Base-by-base conservation (phyloP, 192 early-diverging fungal species). In the Rhizophlyctis rosea region DNA sequence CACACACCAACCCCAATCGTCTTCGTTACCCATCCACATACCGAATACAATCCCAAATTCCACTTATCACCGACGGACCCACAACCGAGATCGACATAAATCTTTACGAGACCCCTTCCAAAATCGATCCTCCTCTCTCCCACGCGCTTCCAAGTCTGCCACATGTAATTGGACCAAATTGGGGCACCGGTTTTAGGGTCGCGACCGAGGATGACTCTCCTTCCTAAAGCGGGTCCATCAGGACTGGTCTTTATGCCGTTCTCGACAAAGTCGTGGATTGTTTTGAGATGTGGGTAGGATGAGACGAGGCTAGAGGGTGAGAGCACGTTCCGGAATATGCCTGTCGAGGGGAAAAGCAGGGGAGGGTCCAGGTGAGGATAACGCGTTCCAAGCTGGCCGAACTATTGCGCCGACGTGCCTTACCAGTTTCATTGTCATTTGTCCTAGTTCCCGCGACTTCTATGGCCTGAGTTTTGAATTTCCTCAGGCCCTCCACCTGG, bases 281-380 rank as follows among this genome's bases (percentile, higher is more conserved):
- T 81, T 32, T 73, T 76, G 55, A 75, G 34, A 35, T 49, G 61
- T 1, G 79, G 79, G 50, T 76, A 81, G 67, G 66, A 67, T 0
- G 4, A 48, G 44, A 65, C 32, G n/a, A 81, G 72, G 39, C 58
- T 67, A 7, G 68, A 54, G 16, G 72, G 69, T 14, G 72, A 55
- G 32, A 74, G 57, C n/a, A 67, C 73, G 48, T 48, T 63, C 54
- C 78, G 71, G 74, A 65, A 80, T 48, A 74, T 64, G 54, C 69
- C 78, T 71, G 65, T 31, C 18, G 14, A 24, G 14, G 9, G 9
- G 4, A 32, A 59, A 32, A n/a, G 34, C 35, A 21, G 34, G 14
- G 16, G 16, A 36, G 16, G 0, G 34, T 1, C 34, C 23, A 13
- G 23, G 51, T 27, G 2, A 1, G 25, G 36, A 36, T 59, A 30